phyloP scores from a whole-genome alignment of 495 filamentous ascomycete species.

The Aspergillus panamensis region DNA sequence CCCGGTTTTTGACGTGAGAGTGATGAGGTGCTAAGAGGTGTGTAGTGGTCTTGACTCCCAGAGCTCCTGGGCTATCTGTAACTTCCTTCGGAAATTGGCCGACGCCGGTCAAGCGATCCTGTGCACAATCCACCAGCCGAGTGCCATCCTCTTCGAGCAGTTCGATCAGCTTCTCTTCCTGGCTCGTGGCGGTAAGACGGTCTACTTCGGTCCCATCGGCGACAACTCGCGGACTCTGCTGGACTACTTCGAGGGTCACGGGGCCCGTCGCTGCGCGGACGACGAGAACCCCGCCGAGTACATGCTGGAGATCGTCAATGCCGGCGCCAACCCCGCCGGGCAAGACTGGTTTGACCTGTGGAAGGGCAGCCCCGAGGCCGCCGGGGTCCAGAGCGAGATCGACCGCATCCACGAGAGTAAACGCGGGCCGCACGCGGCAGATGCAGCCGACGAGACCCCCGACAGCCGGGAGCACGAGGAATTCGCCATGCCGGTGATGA shows the following conservation, averaged over 20 bases:
- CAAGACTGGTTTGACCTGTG: constrained; percentile 72
- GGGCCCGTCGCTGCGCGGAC: constrained; percentile 56
- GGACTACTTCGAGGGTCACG: constrained; percentile 72
- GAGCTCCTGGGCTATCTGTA: constrained; percentile 80
- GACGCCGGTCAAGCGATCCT: constrained; percentile 84
- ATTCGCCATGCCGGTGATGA: constrained; percentile 43
- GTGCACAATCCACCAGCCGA: constrained; percentile 91
- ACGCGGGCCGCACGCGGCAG: constrained; percentile 24
- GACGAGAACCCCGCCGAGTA: constrained; percentile 80
- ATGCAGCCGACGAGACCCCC: constrained; percentile 10
- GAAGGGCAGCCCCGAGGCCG: constrained; percentile 52
- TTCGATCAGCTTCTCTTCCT: constrained; percentile 88
- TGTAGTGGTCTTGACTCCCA: constrained; percentile 70
- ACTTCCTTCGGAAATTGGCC: constrained; percentile 74
- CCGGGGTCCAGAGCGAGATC: constrained; percentile 44
- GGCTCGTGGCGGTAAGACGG: constrained; percentile 71
- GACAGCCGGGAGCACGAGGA: constrained; percentile 27
- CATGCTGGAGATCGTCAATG: constrained; percentile 76
- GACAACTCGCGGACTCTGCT: constrained; percentile 64
- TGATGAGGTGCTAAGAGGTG: too few species aligned
- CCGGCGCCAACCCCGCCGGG: constrained; percentile 49
- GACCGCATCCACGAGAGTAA: constrained; percentile 45
- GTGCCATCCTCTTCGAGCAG: constrained; percentile 81
- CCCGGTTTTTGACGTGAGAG: too few species aligned
- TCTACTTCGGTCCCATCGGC: constrained; percentile 87